phyloP scores from a whole-genome alignment of 2,329 filamentous ascomycete species.

The Parastagonospora nodorum region DNA sequence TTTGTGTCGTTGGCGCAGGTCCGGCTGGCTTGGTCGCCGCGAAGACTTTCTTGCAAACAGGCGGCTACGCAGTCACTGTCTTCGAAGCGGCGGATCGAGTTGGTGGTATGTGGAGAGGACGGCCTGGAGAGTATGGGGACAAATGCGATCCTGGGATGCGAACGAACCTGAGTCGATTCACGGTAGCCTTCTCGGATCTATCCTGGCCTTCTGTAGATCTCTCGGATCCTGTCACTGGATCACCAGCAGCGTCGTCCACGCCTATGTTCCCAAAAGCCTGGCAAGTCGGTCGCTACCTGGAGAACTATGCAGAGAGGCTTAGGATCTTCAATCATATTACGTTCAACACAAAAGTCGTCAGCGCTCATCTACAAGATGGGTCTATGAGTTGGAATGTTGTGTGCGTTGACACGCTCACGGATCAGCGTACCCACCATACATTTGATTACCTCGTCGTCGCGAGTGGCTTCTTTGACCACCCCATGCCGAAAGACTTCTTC shows the following conservation, averaged over 20 bases:
- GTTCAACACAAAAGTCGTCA: constrained; percentile 49
- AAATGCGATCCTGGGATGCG: constrained; percentile 65
- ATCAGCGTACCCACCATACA: constrained; percentile 12
- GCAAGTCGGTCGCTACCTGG: constrained; percentile 75
- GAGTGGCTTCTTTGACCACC: constrained; percentile 72
- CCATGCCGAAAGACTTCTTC: neutral
- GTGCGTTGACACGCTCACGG: constrained; percentile 17
- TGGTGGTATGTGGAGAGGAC: constrained; percentile 76
- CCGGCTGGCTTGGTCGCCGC: constrained; percentile 53
- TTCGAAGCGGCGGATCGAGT: constrained; percentile 70
- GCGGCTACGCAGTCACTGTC: constrained; percentile 68
- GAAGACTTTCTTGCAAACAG: constrained; percentile 71
- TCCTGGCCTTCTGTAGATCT: constrained; percentile 65
- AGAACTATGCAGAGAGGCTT: constrained; percentile 66
- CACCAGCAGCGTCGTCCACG: constrained; percentile 31
- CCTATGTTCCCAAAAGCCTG: constrained; percentile 76
- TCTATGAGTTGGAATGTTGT: constrained; percentile 26
- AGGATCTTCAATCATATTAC: constrained; percentile 57
- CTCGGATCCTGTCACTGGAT: constrained; percentile 8
- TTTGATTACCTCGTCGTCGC: constrained; percentile 77
- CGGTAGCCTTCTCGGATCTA: constrained; percentile 67
- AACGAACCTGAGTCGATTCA: constrained; percentile 78
- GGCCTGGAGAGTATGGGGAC: constrained; percentile 54
- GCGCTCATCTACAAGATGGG: constrained; percentile 24
- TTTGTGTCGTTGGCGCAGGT: constrained; percentile 52